phyloP scores from a whole-genome alignment of 2,329 filamentous ascomycete genomes.

The Daldinia eschscholtzii region DNA sequence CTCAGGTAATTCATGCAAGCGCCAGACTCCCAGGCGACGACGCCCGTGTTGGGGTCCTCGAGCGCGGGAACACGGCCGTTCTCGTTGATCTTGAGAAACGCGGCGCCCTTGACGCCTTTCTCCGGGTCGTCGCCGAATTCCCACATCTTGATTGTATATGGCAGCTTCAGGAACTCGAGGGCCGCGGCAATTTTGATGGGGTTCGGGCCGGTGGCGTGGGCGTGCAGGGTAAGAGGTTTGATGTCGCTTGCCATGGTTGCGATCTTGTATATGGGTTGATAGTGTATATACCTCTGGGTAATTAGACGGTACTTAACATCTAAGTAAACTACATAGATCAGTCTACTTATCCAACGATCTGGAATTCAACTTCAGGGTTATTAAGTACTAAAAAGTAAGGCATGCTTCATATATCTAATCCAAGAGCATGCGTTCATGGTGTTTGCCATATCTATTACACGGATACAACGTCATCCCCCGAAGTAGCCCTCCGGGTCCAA shows the following conservation, averaged over 20 bases:
- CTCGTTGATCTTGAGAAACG: constrained; percentile 49
- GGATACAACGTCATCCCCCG: neutral
- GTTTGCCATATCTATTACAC: neutral
- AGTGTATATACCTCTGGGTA: too few species aligned
- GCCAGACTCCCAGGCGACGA: constrained; percentile 56
- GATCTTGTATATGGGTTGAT: neutral
- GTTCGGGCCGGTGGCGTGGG: neutral
- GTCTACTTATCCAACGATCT: neutral
- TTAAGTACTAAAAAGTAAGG: neutral
- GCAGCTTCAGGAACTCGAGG: constrained; percentile 45
- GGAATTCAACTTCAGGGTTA: neutral
- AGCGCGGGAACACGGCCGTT: constrained; percentile 56
- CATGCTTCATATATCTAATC: neutral
- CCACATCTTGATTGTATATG: constrained; percentile 58
- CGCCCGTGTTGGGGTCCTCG: constrained; percentile 56
- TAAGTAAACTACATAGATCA: neutral
- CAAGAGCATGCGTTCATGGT: neutral
- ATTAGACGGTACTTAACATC: neutral
- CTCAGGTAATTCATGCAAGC: constrained; percentile 56
- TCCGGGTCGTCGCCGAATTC: constrained; percentile 52
- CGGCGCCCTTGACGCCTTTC: constrained; percentile 55
- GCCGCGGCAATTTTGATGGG: constrained; percentile 58
- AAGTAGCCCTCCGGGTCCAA: neutral
- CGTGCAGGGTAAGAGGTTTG: constrained; percentile 32
- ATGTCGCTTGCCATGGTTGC: neutral